These are phyloP conservation scores for Phycomyces nitens DNA, from an alignment of 192 early-diverging fungal genomes.

Conservation along the genomic window DNA sequence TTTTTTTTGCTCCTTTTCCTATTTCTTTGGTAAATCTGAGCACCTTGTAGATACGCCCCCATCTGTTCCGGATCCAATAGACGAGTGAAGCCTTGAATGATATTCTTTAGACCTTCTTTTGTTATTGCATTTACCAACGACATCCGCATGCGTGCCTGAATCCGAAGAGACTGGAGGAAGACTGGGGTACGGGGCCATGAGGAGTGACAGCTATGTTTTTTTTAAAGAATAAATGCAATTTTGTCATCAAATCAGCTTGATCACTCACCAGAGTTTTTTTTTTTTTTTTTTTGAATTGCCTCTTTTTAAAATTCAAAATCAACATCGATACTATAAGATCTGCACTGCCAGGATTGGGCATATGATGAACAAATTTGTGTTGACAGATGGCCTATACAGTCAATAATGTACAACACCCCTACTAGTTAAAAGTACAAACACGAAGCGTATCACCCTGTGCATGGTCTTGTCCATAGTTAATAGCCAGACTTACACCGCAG, in stretches of 20 bases:
- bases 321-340: constrained; percentile 93
- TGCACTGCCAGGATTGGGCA: constrained; percentile 76
- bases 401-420: no score
- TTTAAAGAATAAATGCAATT: no score
- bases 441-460: constrained; percentile 75
- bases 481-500: constrained; percentile 69
- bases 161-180: constrained; percentile 80
- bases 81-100: constrained; percentile 70
- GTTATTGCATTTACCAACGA: constrained; percentile 57
- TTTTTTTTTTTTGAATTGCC: constrained; percentile 53
- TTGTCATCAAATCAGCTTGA: no score
- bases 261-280: constrained; percentile 12
- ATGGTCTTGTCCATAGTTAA: constrained; percentile 90
- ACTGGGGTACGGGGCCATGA: constrained; percentile 81
- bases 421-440: constrained; percentile 1
- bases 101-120: constrained; percentile 45
- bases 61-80: constrained; percentile 74
- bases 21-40: constrained; percentile 45
- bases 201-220: constrained; percentile 35
- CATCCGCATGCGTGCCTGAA: constrained; percentile 66
- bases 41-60: constrained; percentile 88
- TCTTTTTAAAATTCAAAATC: constrained; percentile 76
- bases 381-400: constrained; percentile 70
- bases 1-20: not conserved
- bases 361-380: constrained; percentile 75